Conservation (phyloP, 257 asterid genomes). For the Solanum sejunctum region DNA sequence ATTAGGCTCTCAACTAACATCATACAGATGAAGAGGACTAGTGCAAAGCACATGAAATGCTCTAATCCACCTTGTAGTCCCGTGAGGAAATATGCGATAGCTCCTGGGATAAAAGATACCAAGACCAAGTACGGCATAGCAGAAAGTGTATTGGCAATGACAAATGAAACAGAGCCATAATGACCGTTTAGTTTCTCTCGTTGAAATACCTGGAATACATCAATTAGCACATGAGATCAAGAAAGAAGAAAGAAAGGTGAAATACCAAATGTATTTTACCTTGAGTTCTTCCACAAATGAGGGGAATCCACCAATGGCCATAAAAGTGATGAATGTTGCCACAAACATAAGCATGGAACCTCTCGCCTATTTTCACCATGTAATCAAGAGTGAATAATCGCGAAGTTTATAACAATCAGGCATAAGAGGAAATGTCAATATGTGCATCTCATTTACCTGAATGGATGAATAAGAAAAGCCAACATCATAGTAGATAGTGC, state of each 20-base stretch:
- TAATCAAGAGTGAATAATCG: neutral
- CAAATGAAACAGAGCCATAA: conserved; percentile 39
- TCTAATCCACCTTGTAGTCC: conserved; percentile 23
- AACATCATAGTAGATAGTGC: conserved; percentile 31
- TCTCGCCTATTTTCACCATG: conserved; percentile 36
- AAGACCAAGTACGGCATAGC: conserved; percentile 39
- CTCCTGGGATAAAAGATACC: conserved; percentile 40
- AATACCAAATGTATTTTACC: conserved; percentile 8
- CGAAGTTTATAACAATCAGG: neutral
- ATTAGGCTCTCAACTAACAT: conserved; percentile 63
- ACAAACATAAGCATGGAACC: conserved; percentile 40
- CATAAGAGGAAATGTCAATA: neutral
- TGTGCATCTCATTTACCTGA: conserved; percentile 11
- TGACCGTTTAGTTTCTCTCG: conserved; percentile 58
- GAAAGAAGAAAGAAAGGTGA: neutral
- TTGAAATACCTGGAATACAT: conserved; percentile 18
- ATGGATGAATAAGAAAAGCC: conserved; percentile 1
- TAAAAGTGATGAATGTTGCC: conserved; percentile 36
- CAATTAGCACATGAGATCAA: neutral
- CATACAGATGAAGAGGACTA: conserved; percentile 36
- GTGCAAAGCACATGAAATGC: conserved; percentile 22
- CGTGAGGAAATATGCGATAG: conserved; percentile 30
- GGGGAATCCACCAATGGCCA: conserved; percentile 62
- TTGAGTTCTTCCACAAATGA: conserved; percentile 54
- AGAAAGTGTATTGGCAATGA: conserved; percentile 39